Percentiles rank a stretch among this genome's conserved stretches.
Evolutionary conservation across 2,329 filamentous ascomycete species (phyloP).

Genomic region (Penicillium glabrum): DNA sequence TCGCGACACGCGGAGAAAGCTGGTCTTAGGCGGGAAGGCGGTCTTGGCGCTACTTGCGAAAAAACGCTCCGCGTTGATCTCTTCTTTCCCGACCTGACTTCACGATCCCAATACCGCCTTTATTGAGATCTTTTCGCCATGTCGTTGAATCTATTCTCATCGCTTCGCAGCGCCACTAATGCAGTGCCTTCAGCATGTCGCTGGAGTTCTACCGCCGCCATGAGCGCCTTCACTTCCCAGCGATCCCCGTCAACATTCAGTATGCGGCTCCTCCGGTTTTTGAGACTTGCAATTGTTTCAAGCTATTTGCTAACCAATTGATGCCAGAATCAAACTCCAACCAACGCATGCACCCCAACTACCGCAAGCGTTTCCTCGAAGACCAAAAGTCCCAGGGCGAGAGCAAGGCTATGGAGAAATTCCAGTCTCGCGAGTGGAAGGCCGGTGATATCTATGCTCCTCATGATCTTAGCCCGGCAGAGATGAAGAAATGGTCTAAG

Average conservation of each 20-base stretch:
- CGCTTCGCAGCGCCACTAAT: slow-evolving; percentile 25
- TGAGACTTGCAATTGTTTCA: not conserved
- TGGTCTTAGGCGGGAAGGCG: slow-evolving; percentile 18
- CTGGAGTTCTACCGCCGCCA: slow-evolving; percentile 35
- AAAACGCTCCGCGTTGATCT: slow-evolving; percentile 29
- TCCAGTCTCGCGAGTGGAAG: slow-evolving; percentile 66
- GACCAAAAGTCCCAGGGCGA: slow-evolving; percentile 39
- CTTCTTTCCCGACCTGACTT: slow-evolving; percentile 2
- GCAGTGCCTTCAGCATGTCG: slow-evolving; percentile 28
- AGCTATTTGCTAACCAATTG: not conserved
- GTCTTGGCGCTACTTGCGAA: slow-evolving; percentile 30
- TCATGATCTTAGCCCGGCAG: slow-evolving; percentile 74
- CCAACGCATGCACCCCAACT: slow-evolving; percentile 28
- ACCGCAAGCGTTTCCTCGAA: slow-evolving; percentile 35
- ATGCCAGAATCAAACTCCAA: not conserved
- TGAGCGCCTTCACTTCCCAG: slow-evolving; percentile 27
- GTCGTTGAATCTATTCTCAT: slow-evolving; percentile 31
- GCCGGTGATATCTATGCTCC: slow-evolving; percentile 86
- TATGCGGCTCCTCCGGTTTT: slow-evolving; percentile 9
- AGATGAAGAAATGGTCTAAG: slow-evolving; percentile 79
- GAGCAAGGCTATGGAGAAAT: slow-evolving; percentile 39
- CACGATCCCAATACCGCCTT: not conserved
- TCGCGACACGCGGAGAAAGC: slow-evolving; percentile 20
- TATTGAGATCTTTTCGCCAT: slow-evolving; percentile 17
- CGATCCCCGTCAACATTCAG: slow-evolving; percentile 19